phyloP scores from a whole-genome alignment of 2,329 filamentous ascomycete genomes.

The Penicillium rolfsii region DNA sequence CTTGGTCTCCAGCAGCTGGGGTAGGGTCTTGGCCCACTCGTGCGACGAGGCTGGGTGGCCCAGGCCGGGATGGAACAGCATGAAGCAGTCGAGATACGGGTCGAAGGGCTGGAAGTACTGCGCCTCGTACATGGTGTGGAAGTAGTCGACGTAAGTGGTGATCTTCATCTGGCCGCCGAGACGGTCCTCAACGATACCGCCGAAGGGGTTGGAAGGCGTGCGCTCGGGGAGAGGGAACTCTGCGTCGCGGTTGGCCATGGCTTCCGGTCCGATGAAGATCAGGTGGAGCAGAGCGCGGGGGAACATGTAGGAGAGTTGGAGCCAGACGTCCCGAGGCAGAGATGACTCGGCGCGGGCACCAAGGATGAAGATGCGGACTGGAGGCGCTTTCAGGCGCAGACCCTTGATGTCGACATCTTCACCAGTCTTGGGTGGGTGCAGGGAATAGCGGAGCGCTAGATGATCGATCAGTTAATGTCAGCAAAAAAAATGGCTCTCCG shows the following conservation, averaged over 20 bases:
- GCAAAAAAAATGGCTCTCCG: neutral
- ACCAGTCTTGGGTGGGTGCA: conserved; percentile 83
- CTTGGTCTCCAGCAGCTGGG: conserved; percentile 90
- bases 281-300: conserved; percentile 88
- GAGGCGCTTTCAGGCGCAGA: conserved; percentile 79
- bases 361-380: conserved; percentile 88
- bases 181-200: conserved; percentile 89
- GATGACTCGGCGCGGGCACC: conserved; percentile 97
- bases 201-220: conserved; percentile 85
- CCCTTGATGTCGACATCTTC: conserved; percentile 75
- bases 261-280: conserved; percentile 93
- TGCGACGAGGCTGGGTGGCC: conserved; percentile 91
- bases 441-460: conserved; percentile 83
- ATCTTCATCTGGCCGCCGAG: conserved; percentile 91
- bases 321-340: conserved; percentile 89
- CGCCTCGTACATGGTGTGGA: conserved; percentile 91
- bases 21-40: conserved; percentile 91
- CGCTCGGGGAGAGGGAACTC: conserved; percentile 90
- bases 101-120: conserved; percentile 92
- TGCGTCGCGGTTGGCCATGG: conserved; percentile 89
- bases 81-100: conserved; percentile 97
- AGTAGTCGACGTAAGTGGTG: conserved; percentile 96
- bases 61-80: conserved; percentile 94
- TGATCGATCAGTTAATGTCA: neutral
- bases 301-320: conserved; percentile 92